These are phyloP conservation scores for Senna siamea DNA, from an alignment of 306 rosid genomes.

Conservation along the genomic window DNA sequence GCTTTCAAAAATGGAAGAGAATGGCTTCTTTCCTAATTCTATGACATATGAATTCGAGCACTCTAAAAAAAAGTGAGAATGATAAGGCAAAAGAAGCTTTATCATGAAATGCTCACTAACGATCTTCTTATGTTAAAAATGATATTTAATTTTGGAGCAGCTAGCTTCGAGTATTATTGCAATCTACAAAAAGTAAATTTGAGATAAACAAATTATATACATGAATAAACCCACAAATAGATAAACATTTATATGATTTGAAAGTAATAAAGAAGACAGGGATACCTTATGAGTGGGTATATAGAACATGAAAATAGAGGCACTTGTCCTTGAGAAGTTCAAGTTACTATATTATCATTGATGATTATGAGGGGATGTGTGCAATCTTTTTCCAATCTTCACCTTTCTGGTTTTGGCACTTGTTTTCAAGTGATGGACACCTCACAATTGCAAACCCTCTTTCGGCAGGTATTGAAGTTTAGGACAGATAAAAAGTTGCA, in stretches of 20 bases:
- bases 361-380: neutral
- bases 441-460: neutral
- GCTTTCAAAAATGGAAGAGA: neutral
- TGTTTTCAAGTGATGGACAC: neutral
- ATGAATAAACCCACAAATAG: no score
- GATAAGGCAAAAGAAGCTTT: neutral
- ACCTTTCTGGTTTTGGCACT: neutral
- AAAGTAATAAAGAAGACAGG: no score
- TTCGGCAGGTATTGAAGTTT: neutral
- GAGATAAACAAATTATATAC: no score
- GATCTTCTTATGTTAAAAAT: no score
- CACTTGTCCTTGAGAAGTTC: no score
- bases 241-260: no score
- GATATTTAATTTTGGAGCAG: no score
- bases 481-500: neutral
- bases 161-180: no score
- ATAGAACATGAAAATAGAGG: no score
- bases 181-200: no score
- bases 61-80: neutral
- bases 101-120: neutral
- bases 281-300: no score
- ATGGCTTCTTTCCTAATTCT: neutral
- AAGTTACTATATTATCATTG: no score
- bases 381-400: conserved; percentile 3
- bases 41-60: neutral